Base-by-base conservation (phyloP, 257 asterid species). In the Jaltomata sinuosa region DNA sequence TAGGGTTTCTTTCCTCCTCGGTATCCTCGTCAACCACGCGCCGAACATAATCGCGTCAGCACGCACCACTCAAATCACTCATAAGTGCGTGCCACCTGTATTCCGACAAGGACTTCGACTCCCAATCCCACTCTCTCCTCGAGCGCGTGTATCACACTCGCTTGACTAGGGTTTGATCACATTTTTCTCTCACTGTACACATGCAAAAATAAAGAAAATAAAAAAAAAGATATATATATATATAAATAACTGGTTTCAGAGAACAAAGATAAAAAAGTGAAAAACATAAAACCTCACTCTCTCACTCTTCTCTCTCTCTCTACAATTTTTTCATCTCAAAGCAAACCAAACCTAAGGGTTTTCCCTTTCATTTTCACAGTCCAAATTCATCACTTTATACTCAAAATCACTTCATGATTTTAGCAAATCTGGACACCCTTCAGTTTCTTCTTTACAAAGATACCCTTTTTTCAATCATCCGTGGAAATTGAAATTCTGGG, bases 281-380 rank as follows among this genome's bases (percentile, higher is more conserved):
- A 57, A 36, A 9, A 69, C 27, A 71, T 10, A 71, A 38, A 71
- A 50, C 52, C 80, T 38, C 55, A 72, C 80, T 72, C 80, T 72
- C 80, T 11, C 54, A 21, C 79, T 71, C 52, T 38, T 45, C 22
- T 31, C 50, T 47, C 61, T 27, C 62, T 77, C 64, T 49, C 64
- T 77, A 27, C 34, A 25, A 16, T 16, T 69, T 69, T n/a, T 11
- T 18, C 25, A 61, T 76, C 81, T 76, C 59, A 12, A 45, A 15
- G 19, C 45, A 49, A 49, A 62, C 31, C 62, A 77, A 49, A 77
- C 78, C 78, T 69, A 77, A 77, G 82, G 82, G 82, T 77, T 77
- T 40, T 76, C 42, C 2, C 40, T 76, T 29, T 77, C 19, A 77
- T 77, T 77, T 65, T 77, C 82, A 36, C 82, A 49, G 19, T 53